Percentiles rank a stretch among this genome's conserved stretches.
These are phyloP conservation scores for Aspergillus vadensis DNA, from an alignment of 2,329 filamentous ascomycete genomes.

Conservation along the genomic window DNA sequence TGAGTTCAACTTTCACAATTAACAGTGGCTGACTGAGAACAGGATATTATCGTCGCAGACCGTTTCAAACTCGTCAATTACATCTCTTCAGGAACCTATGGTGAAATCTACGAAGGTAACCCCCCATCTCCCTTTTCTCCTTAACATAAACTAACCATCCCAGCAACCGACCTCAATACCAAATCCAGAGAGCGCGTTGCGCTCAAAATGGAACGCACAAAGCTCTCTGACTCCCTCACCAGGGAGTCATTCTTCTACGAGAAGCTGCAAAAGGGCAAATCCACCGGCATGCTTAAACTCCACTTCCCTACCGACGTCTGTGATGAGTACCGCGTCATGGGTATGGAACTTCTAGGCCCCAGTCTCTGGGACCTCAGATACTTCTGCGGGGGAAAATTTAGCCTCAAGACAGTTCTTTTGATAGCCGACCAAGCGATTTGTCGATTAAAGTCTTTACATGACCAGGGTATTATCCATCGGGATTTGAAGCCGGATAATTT, in stretches of 20 bases:
- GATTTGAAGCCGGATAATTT: constrained; percentile 1
- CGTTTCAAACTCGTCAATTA: not conserved
- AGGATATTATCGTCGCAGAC: not conserved
- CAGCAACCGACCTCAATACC: not conserved
- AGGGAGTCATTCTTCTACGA: not conserved
- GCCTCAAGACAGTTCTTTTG: not conserved
- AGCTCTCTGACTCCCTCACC: not conserved
- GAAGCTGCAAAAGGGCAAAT: not conserved
- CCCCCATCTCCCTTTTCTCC: not conserved
- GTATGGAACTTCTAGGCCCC: not conserved
- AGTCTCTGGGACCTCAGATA: not conserved
- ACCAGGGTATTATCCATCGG: not conserved
- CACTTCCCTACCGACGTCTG: not conserved
- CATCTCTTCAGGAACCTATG: not conserved
- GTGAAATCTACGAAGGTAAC: not conserved
- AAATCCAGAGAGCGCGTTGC: not conserved
- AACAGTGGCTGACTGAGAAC: not conserved
- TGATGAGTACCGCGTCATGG: not conserved
- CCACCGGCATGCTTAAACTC: not conserved
- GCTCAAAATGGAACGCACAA: not conserved
- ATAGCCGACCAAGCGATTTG: not conserved
- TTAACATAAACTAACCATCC: not conserved
- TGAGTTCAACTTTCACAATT: not conserved
- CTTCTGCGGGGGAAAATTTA: not conserved
- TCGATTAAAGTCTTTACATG: not conserved